Percentiles rank a stretch among this genome's conserved stretches.
These are phyloP conservation scores for Paraurostyla sp. DNA, from an alignment of 73 alveolate genomes.

Conservation along the genomic window DNA sequence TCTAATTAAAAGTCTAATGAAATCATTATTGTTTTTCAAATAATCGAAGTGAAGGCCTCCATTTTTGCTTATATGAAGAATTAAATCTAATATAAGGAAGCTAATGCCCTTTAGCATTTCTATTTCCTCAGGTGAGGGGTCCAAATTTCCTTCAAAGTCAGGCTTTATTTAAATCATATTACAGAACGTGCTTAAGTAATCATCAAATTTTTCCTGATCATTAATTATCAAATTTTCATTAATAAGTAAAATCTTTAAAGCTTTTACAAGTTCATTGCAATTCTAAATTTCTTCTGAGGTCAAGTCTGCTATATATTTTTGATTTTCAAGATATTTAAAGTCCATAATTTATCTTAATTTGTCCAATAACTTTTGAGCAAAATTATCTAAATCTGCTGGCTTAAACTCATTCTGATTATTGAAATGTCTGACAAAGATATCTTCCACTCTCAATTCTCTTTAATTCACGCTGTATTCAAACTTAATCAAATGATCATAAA, in stretches of 20 bases:
- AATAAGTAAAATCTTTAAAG: constrained; percentile 14
- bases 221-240: constrained; percentile 21
- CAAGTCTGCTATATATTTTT: neutral
- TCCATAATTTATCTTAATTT: neutral
- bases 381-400: constrained; percentile 2
- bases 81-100: neutral
- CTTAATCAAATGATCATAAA: neutral
- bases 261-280: constrained; percentile 29
- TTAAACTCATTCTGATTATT: constrained; percentile 6
- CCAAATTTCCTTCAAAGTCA: neutral
- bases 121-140: neutral
- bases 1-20: constrained; percentile 37
- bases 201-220: constrained; percentile 22
- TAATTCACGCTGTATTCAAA: constrained; percentile 54
- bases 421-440: constrained; percentile 53
- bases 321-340: too few species aligned
- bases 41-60: constrained; percentile 44
- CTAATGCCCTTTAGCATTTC: constrained; percentile 14
- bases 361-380: neutral
- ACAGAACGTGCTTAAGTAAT: constrained; percentile 12
- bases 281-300: neutral
- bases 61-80: neutral
- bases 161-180: constrained; percentile 29
- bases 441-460: constrained; percentile 48
- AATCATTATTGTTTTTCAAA: neutral